These are phyloP conservation scores for Paecilomyces formosus DNA, from an alignment of 2,329 filamentous ascomycete genomes.

Conservation along the genomic window DNA sequence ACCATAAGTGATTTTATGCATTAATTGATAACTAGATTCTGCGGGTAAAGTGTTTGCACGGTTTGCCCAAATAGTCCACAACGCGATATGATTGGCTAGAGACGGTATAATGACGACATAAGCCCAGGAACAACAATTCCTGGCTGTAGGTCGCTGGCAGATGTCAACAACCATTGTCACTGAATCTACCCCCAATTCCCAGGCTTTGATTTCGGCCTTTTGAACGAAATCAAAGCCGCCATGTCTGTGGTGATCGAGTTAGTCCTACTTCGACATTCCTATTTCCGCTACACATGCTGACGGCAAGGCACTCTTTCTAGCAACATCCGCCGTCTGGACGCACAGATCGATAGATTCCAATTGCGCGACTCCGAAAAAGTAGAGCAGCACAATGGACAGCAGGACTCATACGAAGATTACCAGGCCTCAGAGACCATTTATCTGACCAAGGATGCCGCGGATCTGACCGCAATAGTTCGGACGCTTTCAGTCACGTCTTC, in stretches of 20 bases:
- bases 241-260: conserved; percentile 1
- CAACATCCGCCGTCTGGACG: conserved; percentile 51
- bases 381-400: conserved; percentile 2
- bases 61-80: not conserved
- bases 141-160: not conserved
- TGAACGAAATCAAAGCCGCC: not conserved
- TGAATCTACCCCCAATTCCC: not conserved
- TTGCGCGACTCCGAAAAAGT: conserved; percentile 15
- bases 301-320: conserved; percentile 20
- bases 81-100: not conserved
- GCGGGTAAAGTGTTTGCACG: not conserved
- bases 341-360: conserved; percentile 45
- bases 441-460: conserved; percentile 41
- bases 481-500: conserved; percentile 63
- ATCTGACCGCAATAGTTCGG: conserved; percentile 62
- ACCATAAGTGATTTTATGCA: too few relatives aligned
- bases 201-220: not conserved
- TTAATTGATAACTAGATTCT: too few relatives aligned
- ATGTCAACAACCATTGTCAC: not conserved
- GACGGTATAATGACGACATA: not conserved
- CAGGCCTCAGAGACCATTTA: conserved; percentile 37
- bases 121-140: not conserved
- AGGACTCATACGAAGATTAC: conserved; percentile 18
- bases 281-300: not conserved
- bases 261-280: not conserved